Base-by-base conservation (phyloP, 139 green algal species). In the Micromonas pusilla region DNA sequence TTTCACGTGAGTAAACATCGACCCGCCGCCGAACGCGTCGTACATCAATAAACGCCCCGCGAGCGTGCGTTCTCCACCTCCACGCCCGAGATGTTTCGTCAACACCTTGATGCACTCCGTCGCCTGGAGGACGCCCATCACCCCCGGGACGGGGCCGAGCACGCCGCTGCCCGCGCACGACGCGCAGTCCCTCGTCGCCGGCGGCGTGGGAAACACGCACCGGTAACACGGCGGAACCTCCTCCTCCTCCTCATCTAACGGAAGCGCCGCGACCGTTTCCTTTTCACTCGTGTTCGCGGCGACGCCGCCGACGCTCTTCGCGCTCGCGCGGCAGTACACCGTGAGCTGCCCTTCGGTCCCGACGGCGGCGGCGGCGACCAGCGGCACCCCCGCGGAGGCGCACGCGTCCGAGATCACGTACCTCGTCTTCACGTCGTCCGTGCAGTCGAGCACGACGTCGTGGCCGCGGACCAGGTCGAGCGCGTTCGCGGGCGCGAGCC, bases 41-140 rank as follows among this genome's bases (percentile, higher is more conserved):
- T 91, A 87, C 20, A 95, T 73, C 70, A 96, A 83, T 80, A 97
- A 81, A 70, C 73, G 79, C 66, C 87, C 76, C 5, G 73, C 77
- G 67, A 92, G 52, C 1, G 87, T 80, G 37, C 89, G 76, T 0
- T 63, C 68, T 33, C 93, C 93, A n/a, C n/a, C n/a, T n/a, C n/a
- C n/a, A n/a, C n/a, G n/a, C n/a, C 86, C 30, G 84, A 66, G 28
- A 93, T 45, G 25, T n/a, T n/a, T n/a, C n/a, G n/a, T n/a, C n/a
- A n/a, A n/a, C n/a, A 97, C 66, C 87, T 98, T 98, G 77, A 98
- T 84, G 3, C 87, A 90, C 85, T 99, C 95, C 6, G 97, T 74
- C 0, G 95, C 93, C 86, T 97, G 92, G 80, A 99, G 78, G 13
- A 80, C 84, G 52, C 95, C 95, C 60, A 99, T 96, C 26, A 96